Conservation (phyloP, 2,329 filamentous ascomycete species). For the Apiospora saccharicola region DNA sequence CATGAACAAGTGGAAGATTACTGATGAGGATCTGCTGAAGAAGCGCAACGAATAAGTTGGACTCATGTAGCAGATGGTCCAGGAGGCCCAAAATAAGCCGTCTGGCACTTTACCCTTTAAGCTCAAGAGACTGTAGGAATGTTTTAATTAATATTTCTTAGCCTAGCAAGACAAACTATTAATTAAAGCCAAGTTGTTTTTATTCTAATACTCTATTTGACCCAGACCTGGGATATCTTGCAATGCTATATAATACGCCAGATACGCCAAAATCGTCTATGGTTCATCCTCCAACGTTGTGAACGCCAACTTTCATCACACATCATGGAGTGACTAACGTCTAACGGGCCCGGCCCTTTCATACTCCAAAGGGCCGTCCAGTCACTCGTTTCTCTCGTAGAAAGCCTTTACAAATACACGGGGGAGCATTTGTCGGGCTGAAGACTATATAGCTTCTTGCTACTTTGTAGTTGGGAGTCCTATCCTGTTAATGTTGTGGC, state of each 20-base stretch:
- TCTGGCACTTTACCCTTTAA: background rate
- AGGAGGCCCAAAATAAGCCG: too few relatives aligned
- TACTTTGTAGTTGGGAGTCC: background rate
- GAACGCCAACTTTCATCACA: constrained; percentile 34
- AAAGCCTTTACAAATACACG: background rate
- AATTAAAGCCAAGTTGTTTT: background rate
- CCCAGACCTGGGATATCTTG: background rate
- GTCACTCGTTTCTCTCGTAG: background rate
- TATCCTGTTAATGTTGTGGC: background rate
- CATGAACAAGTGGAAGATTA: constrained; percentile 73
- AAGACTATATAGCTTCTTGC: background rate
- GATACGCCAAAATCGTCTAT: background rate
- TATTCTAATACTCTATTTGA: background rate
- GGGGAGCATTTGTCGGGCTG: background rate
- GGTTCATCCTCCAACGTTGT: constrained; percentile 42
- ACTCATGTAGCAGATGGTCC: background rate
- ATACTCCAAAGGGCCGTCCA: background rate
- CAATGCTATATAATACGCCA: background rate
- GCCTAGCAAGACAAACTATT: background rate
- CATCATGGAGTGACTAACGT: constrained; percentile 1
- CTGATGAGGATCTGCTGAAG: constrained; percentile 40
- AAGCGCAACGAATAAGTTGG: constrained; percentile 28
- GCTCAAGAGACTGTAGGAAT: background rate
- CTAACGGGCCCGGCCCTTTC: background rate
- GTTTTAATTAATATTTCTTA: background rate